Base-by-base conservation (phyloP, 257 asterid genomes). In the Linaria vulgaris region DNA sequence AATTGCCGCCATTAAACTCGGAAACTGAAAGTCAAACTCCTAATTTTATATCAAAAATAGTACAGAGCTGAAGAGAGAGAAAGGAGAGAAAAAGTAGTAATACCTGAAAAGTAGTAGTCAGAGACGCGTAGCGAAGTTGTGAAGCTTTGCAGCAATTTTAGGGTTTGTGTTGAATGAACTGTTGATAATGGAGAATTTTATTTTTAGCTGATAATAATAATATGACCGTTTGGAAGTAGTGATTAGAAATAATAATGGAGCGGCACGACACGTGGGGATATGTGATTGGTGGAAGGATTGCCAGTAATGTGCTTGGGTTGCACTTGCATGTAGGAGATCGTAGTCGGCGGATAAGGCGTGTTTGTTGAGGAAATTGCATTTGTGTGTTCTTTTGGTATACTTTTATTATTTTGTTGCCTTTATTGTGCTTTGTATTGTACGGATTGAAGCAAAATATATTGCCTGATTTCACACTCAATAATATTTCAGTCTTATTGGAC, bases 51-150 rank as follows among this genome's bases (percentile, higher is more conserved):
- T 22, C 56, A n/a, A 17, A 15, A 21, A 23, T 51, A 55, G 49
- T 27, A 68, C 24, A 19, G 10, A 61, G 8, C 56, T 16, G 30
- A 14, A 50, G 14, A 45, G 23, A 53, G 0, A 25, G 23, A 59
- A 10, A 16, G n/a, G n/a, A n/a, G 14, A 67, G 17, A 41, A 22
- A 48, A 25, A 55, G 44, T 41, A 63, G 59, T 48, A 76, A 70
- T 57, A 80, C 78, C 78, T 61, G 67, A 49, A 11, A 70, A 45
- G 19, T 39, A 52, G 78, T 65, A 67, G 15, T 11, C 61, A 27
- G 45, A 56, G 69, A 77, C 68, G 80, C 79, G 80, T 76, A 52
- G 59, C 56, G 61, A 61, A 58, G 21, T 70, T 64, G 70, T 37
- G 63, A 80, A 56, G 45, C 39, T 61, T 74, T 63, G 44, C 17